phyloP scores from a whole-genome alignment of 139 green algal genomes.

The Tetratostichococcus sp. region DNA sequence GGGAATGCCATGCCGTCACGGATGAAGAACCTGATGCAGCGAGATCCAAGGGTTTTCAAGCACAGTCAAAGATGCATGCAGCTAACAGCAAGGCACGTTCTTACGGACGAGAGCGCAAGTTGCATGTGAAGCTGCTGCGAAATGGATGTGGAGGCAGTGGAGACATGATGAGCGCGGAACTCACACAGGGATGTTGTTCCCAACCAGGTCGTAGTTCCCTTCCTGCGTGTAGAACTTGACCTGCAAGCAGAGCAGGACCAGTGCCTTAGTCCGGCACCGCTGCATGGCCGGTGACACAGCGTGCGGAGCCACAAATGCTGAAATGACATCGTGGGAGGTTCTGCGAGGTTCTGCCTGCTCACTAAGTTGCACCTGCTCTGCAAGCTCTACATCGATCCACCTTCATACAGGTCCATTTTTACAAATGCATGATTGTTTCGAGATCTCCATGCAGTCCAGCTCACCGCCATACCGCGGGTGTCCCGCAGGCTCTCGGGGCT shows the following conservation, averaged over 20 bases:
- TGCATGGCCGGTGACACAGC: background rate
- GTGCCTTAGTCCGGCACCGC: too few relatives aligned
- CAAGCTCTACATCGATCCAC: too few relatives aligned
- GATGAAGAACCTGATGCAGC: slow-evolving; percentile 61
- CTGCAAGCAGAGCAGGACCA: background rate
- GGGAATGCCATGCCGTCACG: slow-evolving; percentile 67
- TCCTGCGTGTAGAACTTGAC: slow-evolving; percentile 69
- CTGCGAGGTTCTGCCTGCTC: background rate
- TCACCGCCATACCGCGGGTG: slow-evolving; percentile 49
- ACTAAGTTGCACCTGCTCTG: background rate
- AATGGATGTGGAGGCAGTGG: background rate
- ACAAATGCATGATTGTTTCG: too few relatives aligned
- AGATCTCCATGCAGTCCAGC: too few relatives aligned
- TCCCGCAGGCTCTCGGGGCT: slow-evolving; percentile 57
- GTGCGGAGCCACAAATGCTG: background rate
- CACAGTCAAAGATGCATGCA: background rate
- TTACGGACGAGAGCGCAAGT: background rate
- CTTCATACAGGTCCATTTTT: too few relatives aligned
- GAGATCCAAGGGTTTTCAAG: background rate
- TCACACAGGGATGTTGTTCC: slow-evolving; percentile 34
- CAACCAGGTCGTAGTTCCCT: slow-evolving; percentile 61
- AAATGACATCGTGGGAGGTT: background rate
- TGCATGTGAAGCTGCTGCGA: background rate
- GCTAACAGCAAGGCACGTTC: background rate
- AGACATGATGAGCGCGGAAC: too few relatives aligned